phyloP scores from a whole-genome alignment of 2,329 filamentous ascomycete genomes.

The Aureobasidium sp. region DNA sequence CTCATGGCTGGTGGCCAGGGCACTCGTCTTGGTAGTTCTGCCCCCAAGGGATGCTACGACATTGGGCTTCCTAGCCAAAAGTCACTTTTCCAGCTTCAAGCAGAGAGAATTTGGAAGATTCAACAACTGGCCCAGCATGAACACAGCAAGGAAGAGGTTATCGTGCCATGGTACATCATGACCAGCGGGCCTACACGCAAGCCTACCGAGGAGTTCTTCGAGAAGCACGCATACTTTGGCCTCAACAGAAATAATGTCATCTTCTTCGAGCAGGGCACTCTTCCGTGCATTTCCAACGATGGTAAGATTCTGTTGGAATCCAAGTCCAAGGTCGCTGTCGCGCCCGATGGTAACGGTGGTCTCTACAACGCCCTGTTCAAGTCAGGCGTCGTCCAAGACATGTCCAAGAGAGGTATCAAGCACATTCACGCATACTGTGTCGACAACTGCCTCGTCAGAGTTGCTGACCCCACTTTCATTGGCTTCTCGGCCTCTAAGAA shows the following conservation, averaged over 20 bases:
- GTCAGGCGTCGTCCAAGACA: conserved; percentile 74
- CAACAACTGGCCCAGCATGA: conserved; percentile 72
- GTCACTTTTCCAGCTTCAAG: conserved; percentile 95
- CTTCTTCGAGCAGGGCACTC: conserved; percentile 93
- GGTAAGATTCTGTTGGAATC: conserved; percentile 92
- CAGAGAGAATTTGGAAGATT: conserved; percentile 82
- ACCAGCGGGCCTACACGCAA: conserved; percentile 89
- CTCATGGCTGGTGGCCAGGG: conserved; percentile 97
- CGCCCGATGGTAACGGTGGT: conserved; percentile 94
- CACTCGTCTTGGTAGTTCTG: conserved; percentile 87
- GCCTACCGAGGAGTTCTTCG: conserved; percentile 90
- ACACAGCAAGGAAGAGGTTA: conserved; percentile 52
- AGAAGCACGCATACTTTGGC: conserved; percentile 85
- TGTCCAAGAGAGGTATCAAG: conserved; percentile 80
- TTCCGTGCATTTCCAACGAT: conserved; percentile 95
- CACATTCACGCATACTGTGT: conserved; percentile 98
- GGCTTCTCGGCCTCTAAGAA: conserved; percentile 83
- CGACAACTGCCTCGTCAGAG: conserved; percentile 97
- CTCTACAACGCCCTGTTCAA: conserved; percentile 86
- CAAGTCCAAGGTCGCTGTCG: conserved; percentile 86
- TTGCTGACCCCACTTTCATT: conserved; percentile 94
- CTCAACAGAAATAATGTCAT: conserved; percentile 75
- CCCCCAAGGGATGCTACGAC: conserved; percentile 94
- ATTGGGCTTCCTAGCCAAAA: conserved; percentile 91
- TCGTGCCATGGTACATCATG: conserved; percentile 99